Conservation (phyloP, 2,329 filamentous ascomycete genomes). For the Colletotrichum karsti region DNA sequence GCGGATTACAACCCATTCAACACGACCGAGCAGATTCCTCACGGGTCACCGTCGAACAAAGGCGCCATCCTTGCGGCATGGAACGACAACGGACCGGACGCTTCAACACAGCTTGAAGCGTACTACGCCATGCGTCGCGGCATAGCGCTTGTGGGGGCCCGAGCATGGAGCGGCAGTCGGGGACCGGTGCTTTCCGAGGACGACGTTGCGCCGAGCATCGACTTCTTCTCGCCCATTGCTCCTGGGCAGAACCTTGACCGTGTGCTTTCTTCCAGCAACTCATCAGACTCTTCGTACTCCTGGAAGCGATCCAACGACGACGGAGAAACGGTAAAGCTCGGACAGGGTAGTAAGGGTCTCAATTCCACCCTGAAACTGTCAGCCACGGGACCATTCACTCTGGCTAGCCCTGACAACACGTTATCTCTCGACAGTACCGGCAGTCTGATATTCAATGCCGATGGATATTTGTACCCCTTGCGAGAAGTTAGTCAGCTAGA, state of each 20-base stretch:
- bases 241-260: slow-evolving; percentile 56
- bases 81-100: slow-evolving; percentile 58
- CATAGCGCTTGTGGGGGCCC: slow-evolving; percentile 48
- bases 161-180: slow-evolving; percentile 50
- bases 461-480: slow-evolving; percentile 56
- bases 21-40: slow-evolving; percentile 44
- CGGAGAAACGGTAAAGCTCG: slow-evolving; percentile 31
- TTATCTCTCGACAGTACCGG: not conserved
- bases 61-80: slow-evolving; percentile 53
- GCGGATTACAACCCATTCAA: slow-evolving; percentile 53
- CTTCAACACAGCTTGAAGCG: slow-evolving; percentile 55
- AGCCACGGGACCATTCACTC: slow-evolving; percentile 25
- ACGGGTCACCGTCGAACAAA: slow-evolving; percentile 36
- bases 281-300: slow-evolving; percentile 35
- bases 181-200: slow-evolving; percentile 40
- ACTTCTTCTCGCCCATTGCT: slow-evolving; percentile 44
- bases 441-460: not conserved
- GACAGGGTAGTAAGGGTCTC: slow-evolving; percentile 51
- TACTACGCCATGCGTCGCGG: slow-evolving; percentile 55
- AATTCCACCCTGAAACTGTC: slow-evolving; percentile 52
- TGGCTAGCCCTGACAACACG: not conserved
- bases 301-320: slow-evolving; percentile 37
- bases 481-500: slow-evolving; percentile 50
- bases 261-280: slow-evolving; percentile 20
- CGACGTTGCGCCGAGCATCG: slow-evolving; percentile 42